Percentiles rank a stretch among this genome's conserved stretches.
phyloP scores from a whole-genome alignment of 2,329 filamentous ascomycete species.

The Ceratocystis cacaofunesta region DNA sequence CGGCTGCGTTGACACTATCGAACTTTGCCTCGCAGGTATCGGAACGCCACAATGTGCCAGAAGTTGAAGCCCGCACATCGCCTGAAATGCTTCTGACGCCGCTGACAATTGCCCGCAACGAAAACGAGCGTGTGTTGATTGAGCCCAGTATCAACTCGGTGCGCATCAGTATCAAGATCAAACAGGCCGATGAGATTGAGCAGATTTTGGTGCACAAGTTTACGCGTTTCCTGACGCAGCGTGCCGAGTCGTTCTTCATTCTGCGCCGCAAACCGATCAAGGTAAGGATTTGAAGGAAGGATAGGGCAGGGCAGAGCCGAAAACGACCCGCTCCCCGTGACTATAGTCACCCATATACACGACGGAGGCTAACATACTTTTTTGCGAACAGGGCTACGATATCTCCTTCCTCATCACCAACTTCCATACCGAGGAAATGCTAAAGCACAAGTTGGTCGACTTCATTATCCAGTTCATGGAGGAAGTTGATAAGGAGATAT shows the following conservation, averaged over 20 bases:
- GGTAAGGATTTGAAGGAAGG: not conserved
- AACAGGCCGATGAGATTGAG: slow-evolving; percentile 98
- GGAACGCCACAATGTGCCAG: slow-evolving; percentile 94
- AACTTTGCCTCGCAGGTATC: slow-evolving; percentile 97
- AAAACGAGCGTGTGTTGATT: slow-evolving; percentile 91
- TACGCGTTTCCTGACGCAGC: slow-evolving; percentile 86
- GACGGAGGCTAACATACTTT: not conserved
- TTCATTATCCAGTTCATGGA: slow-evolving; percentile 99
- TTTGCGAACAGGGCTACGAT: slow-evolving; percentile 53
- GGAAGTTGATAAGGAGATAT: slow-evolving; percentile 99
- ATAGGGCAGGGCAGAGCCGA: not conserved
- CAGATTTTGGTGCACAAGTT: slow-evolving; percentile 98
- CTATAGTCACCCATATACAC: slow-evolving; percentile 27
- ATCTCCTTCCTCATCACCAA: slow-evolving; percentile 98
- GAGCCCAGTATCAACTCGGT: slow-evolving; percentile 96
- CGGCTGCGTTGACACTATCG: slow-evolving; percentile 71
- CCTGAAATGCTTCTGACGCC: slow-evolving; percentile 90
- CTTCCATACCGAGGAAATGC: slow-evolving; percentile 95
- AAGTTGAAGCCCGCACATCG: slow-evolving; percentile 84
- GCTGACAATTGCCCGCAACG: slow-evolving; percentile 79
- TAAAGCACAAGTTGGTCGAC: slow-evolving; percentile 97
- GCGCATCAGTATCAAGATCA: slow-evolving; percentile 95
- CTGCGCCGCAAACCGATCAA: slow-evolving; percentile 88
- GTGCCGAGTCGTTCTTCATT: slow-evolving; percentile 95
- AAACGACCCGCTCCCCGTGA: slow-evolving; percentile 27